Evolutionary conservation across 1,284 basidiomycete species (phyloP).

Genomic region (Malassezia pachydermatis): DNA sequence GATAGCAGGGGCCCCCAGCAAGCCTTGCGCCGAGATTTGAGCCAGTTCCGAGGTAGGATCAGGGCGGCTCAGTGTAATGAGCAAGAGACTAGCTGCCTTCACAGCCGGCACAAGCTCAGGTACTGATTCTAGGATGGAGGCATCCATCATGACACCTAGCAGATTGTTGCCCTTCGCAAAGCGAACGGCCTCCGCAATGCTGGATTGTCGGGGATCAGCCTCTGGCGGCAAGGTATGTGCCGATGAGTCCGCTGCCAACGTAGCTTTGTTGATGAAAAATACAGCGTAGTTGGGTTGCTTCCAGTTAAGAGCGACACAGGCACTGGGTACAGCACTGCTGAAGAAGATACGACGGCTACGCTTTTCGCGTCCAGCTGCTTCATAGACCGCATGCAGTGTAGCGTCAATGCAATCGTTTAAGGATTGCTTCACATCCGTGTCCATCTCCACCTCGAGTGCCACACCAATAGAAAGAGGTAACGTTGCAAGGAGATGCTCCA

Average conservation of each 20-base stretch:
- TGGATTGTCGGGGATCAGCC: conserved; percentile 56
- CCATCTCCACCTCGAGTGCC: conserved; percentile 33
- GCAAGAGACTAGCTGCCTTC: conserved; percentile 37
- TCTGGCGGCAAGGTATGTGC: conserved; percentile 49
- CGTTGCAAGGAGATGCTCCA: conserved; percentile 31
- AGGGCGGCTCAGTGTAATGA: conserved; percentile 35
- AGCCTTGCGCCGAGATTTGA: not conserved
- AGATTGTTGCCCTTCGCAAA: conserved; percentile 90
- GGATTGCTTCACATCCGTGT: conserved; percentile 29
- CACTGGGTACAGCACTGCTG: conserved; percentile 37
- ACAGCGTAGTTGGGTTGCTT: conserved; percentile 98
- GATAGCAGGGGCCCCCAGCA: conserved; percentile 2
- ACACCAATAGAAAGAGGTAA: conserved; percentile 25
- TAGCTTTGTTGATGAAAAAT: conserved; percentile 72
- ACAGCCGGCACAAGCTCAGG: conserved; percentile 38
- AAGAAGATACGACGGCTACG: conserved; percentile 43
- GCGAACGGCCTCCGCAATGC: conserved; percentile 80
- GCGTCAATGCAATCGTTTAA: conserved; percentile 45
- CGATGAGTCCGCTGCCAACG: conserved; percentile 10
- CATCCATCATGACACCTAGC: conserved; percentile 80
- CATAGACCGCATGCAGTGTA: conserved; percentile 44
- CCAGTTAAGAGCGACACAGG: conserved; percentile 74
- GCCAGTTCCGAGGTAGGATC: not conserved
- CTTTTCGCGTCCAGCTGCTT: conserved; percentile 30
- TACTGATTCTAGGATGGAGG: conserved; percentile 58